These are phyloP conservation scores for Thozetella sp. DNA, from an alignment of 495 filamentous ascomycete genomes.

Conservation along the genomic window DNA sequence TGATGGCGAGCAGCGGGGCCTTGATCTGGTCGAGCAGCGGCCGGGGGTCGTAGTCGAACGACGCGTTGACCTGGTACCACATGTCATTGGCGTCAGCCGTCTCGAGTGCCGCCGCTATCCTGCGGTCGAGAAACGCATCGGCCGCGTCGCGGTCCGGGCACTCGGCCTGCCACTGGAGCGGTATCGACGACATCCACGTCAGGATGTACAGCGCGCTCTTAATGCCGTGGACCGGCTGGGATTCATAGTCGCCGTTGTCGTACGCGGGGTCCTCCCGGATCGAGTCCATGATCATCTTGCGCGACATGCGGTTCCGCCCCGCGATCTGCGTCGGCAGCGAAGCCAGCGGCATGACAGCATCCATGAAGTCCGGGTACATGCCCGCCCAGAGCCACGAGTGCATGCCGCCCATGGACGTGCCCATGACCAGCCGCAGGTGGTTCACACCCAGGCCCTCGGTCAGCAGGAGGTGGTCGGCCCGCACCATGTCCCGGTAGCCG, in stretches of 20 bases:
- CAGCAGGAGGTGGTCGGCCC: slow-evolving; percentile 6
- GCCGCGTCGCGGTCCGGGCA: slow-evolving; percentile 4
- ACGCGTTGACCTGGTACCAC: slow-evolving; percentile 5
- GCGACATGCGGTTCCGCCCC: slow-evolving; percentile 9
- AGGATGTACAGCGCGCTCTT: slow-evolving; percentile 4
- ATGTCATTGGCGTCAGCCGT: slow-evolving; percentile 5
- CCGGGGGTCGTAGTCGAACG: slow-evolving; percentile 8
- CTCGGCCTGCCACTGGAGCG: slow-evolving; percentile 8
- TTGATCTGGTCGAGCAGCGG: not conserved
- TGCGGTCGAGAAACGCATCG: slow-evolving; percentile 6
- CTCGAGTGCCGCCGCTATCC: not conserved
- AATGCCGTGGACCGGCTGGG: not conserved
- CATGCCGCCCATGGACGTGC: slow-evolving; percentile 12
- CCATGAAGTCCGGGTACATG: slow-evolving; percentile 5
- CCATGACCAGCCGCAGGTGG: slow-evolving; percentile 11
- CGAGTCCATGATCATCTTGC: slow-evolving; percentile 11
- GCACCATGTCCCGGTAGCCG: slow-evolving; percentile 9
- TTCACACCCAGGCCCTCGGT: slow-evolving; percentile 4
- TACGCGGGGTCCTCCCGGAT: slow-evolving; percentile 5
- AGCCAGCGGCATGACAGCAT: slow-evolving; percentile 8
- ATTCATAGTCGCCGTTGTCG: not conserved
- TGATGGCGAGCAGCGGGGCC: slow-evolving; percentile 5
- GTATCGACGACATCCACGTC: slow-evolving; percentile 6
- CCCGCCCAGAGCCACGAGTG: slow-evolving; percentile 10
- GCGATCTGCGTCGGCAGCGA: slow-evolving; percentile 6